Evolutionary conservation across 805 yeast species (phyloP).

Genomic region (Suhomyces xylopsoci): DNA sequence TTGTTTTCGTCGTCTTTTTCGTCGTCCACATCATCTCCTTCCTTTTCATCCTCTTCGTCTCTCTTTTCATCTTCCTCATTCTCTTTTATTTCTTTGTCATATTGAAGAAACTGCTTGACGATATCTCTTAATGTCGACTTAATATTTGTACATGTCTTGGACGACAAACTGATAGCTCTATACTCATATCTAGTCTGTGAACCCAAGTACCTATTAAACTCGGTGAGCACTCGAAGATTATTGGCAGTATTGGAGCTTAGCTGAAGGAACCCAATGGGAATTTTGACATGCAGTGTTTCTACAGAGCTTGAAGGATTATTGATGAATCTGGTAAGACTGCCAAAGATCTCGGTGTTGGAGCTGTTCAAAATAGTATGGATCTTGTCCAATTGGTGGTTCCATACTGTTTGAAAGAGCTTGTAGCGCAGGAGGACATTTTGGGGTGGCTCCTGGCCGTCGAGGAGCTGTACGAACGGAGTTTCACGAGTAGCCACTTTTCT

Average conservation of each 20-base stretch:
- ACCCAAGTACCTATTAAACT: conserved; percentile 22
- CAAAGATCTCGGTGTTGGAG: conserved; percentile 32
- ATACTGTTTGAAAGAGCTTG: conserved; percentile 20
- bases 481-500: background rate
- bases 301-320: background rate
- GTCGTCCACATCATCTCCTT: conserved; percentile 8
- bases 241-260: conserved; percentile 41
- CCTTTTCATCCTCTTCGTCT: conserved; percentile 9
- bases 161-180: conserved; percentile 25
- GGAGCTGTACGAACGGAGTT: conserved; percentile 21
- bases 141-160: conserved; percentile 32
- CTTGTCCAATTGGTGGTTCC: conserved; percentile 27
- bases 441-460: conserved; percentile 22
- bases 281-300: no score
- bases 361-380: conserved; percentile 28
- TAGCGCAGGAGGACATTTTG: conserved; percentile 22
- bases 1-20: conserved; percentile 6
- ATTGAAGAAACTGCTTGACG: conserved; percentile 23
- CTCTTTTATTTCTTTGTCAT: background rate
- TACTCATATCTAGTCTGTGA: conserved; percentile 8
- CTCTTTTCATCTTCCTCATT: conserved; percentile 1
- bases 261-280: conserved; percentile 33
- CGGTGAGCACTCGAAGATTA: conserved; percentile 36
- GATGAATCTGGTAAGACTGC: conserved; percentile 23
- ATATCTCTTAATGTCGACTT: conserved; percentile 33